Percentiles rank a stretch among this genome's conserved stretches.
These are phyloP conservation scores for Cutaneotrichosporon spelunceum DNA, from an alignment of 1,284 basidiomycete genomes.

Conservation along the genomic window DNA sequence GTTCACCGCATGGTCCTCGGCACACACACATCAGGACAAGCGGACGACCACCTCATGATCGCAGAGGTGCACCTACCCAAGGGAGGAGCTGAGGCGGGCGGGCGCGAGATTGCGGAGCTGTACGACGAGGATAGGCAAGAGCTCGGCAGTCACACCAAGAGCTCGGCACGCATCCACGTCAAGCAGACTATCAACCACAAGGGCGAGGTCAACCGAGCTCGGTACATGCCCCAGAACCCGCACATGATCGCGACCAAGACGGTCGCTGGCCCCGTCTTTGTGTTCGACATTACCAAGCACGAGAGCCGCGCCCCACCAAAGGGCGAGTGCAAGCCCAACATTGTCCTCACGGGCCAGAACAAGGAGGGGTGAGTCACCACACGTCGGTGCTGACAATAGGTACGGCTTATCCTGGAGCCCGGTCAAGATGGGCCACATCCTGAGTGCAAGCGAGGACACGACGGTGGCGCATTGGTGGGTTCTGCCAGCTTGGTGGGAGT, in stretches of 20 bases:
- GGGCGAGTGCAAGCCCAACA: conserved; percentile 84
- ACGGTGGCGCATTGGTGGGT: conserved; percentile 90
- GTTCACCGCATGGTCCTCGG: conserved; percentile 91
- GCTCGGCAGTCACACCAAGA: conserved; percentile 53
- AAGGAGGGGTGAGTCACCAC: conserved; percentile 74
- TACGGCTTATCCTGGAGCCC: conserved; percentile 94
- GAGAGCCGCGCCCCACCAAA: conserved; percentile 82
- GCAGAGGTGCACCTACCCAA: conserved; percentile 91
- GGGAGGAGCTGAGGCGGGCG: conserved; percentile 54
- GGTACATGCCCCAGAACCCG: conserved; percentile 99
- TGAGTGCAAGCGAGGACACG: conserved; percentile 92
- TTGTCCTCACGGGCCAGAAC: conserved; percentile 80
- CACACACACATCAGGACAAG: conserved; percentile 94
- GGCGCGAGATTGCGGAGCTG: conserved; percentile 67
- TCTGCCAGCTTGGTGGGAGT: conserved; percentile 54
- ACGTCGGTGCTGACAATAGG: conserved; percentile 52
- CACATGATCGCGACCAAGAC: conserved; percentile 95
- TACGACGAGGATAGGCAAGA: conserved; percentile 88
- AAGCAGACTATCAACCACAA: conserved; percentile 94
- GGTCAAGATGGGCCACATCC: conserved; percentile 72
- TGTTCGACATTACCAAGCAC: conserved; percentile 98
- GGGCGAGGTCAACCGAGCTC: conserved; percentile 93
- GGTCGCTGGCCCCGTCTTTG: conserved; percentile 80
- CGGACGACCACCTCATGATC: conserved; percentile 94
- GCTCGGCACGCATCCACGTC: conserved; percentile 83